Percentiles rank a stretch among this genome's conserved stretches.
Conservation (phyloP, 2,329 filamentous ascomycete genomes). For the Hypoxylon sp. region DNA sequence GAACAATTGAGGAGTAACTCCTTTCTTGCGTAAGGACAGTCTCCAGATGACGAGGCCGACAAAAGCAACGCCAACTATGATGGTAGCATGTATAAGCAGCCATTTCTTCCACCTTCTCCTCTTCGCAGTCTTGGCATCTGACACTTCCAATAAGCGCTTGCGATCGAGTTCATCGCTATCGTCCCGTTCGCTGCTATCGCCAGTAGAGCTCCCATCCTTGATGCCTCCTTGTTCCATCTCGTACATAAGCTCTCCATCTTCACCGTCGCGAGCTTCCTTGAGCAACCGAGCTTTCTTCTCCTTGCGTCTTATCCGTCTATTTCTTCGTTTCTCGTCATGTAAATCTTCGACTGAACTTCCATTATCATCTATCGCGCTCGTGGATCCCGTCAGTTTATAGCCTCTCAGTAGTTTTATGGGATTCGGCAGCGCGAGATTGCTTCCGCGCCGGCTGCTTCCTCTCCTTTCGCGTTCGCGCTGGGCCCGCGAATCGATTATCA, state of each 20-base stretch:
- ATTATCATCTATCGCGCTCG: constrained; percentile 59
- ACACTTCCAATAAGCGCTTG: constrained; percentile 64
- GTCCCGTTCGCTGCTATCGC: constrained; percentile 73
- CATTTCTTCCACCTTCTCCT: constrained; percentile 68
- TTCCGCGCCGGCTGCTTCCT: constrained; percentile 63
- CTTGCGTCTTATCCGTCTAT: constrained; percentile 65
- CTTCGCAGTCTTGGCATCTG: constrained; percentile 64
- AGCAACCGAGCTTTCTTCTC: constrained; percentile 68
- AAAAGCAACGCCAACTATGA: constrained; percentile 69
- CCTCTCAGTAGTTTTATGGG: constrained; percentile 62
- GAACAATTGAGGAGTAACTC: constrained; percentile 56
- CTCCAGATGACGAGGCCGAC: constrained; percentile 72
- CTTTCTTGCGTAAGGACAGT: constrained; percentile 64
- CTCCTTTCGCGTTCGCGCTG: constrained; percentile 61
- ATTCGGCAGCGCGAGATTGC: constrained; percentile 66
- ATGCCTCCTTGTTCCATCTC: constrained; percentile 80
- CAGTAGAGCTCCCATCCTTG: constrained; percentile 75
- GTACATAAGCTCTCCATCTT: constrained; percentile 85
- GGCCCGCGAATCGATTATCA: constrained; percentile 68
- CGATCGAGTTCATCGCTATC: constrained; percentile 72
- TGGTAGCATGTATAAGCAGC: constrained; percentile 67
- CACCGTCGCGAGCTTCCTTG: constrained; percentile 70
- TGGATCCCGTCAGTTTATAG: constrained; percentile 55
- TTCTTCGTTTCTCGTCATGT: constrained; percentile 64
- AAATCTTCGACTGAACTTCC: constrained; percentile 65